phyloP scores from a whole-genome alignment of 1,284 basidiomycete genomes.

The Coniferiporia sulphurascens region DNA sequence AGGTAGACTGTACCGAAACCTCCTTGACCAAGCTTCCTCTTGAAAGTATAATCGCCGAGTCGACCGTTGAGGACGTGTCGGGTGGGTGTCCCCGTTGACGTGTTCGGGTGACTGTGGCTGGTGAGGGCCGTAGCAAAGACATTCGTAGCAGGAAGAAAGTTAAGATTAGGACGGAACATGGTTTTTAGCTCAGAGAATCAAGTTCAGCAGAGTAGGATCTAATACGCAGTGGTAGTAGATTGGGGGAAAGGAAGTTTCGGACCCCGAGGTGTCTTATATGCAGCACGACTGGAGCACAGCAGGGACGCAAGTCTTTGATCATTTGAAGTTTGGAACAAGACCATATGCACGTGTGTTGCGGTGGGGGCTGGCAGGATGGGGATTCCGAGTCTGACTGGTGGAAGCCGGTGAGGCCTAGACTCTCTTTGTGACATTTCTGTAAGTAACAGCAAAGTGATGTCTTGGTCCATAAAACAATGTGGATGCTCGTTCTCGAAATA shows the following conservation, averaged over 20 bases:
- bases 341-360: not conserved
- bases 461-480: too few species aligned
- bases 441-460: too few species aligned
- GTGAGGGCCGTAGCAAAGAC: not conserved
- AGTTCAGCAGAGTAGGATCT: not conserved
- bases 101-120: not conserved
- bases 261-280: not conserved
- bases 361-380: not conserved
- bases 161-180: not conserved
- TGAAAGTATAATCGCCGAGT: not conserved
- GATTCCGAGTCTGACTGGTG: not conserved
- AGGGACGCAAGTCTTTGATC: not conserved
- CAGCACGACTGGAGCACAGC: not conserved
- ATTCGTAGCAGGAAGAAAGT: not conserved
- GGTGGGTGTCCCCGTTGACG: not conserved
- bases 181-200: not conserved
- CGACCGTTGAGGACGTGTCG: not conserved
- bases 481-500: too few species aligned
- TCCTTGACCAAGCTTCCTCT: too few species aligned
- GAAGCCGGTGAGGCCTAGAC: too few species aligned
- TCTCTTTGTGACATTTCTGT: too few species aligned
- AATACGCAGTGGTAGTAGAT: not conserved
- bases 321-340: not conserved
- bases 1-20: slow-evolving; percentile 1
- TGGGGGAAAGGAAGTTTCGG: not conserved